Evolutionary conservation across 805 yeast species (phyloP).

Genomic region (Brettanomyces anomalus): DNA sequence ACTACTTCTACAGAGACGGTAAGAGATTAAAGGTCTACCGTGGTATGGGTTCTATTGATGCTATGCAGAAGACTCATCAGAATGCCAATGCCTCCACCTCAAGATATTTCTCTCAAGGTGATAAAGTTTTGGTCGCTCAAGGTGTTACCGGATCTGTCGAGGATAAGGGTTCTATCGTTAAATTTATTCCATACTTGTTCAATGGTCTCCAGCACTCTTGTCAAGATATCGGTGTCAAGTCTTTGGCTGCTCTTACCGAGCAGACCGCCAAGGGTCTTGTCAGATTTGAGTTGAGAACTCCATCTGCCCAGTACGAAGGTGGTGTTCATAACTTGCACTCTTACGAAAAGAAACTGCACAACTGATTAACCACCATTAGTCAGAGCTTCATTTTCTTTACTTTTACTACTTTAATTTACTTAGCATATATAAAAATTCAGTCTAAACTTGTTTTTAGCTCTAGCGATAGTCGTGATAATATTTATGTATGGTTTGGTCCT

Average conservation of each 20-base stretch:
- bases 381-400: not conserved
- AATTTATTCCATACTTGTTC: constrained; percentile 89
- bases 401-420: not conserved
- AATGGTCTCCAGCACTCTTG: constrained; percentile 97
- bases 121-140: constrained; percentile 94
- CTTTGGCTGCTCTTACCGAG: constrained; percentile 54
- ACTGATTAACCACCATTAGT: constrained; percentile 34
- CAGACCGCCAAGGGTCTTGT: constrained; percentile 59
- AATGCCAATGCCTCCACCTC: constrained; percentile 97
- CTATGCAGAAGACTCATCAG: constrained; percentile 86
- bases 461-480: too few relatives aligned
- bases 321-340: constrained; percentile 96
- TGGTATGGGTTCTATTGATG: constrained; percentile 99
- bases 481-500: too few relatives aligned
- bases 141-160: constrained; percentile 97
- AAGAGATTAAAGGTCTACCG: constrained; percentile 94
- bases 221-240: constrained; percentile 89
- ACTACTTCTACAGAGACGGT: constrained; percentile 96
- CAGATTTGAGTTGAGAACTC: constrained; percentile 96
- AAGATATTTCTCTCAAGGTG: constrained; percentile 94
- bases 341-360: constrained; percentile 94
- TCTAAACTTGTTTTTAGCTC: too few relatives aligned
- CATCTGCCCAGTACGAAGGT: constrained; percentile 98
- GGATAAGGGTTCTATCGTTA: constrained; percentile 92
- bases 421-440: too few relatives aligned